Evolutionary conservation across 2,329 filamentous ascomycete species (phyloP), one percentile per base, ranked within the genome.

Genomic region (Stromatinia cepivora): DNA sequence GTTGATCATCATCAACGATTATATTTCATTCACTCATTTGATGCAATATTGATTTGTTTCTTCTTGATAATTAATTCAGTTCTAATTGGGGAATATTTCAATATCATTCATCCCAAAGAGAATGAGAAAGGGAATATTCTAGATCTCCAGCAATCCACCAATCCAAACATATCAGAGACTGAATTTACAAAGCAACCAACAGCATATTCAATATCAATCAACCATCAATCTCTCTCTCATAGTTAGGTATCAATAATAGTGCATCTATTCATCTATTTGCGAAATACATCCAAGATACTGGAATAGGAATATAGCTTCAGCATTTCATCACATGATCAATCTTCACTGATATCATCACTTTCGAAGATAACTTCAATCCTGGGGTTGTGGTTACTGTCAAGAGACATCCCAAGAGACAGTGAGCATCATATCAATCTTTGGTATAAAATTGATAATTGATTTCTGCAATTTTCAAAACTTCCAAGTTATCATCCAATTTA

Each of bases 321-420:
- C 22, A 63, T 20, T 13, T 52, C 6, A 42, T 64, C 48, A 64
- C 46, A 64, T 64, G 61, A 52, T 42, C 6, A 28, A 34, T 28
- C 31, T 22, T 22, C 46, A 42, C 17, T 52, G 45, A 20, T 50
- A 13, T 17, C 20, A 22, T 39, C 46, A 52, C 58, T n/a, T 31
- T 9, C 10, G 13, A 5, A 4, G 8, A n/a, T 9, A 36, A 2
- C 25, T 59, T 28, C 22, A 15, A 10, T 50, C 13, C 36, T 15
- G 0, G 25, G 8, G 28, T n/a, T 25, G 31, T 50, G 15, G 28
- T 36, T 17, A 25, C 22, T 3, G 25, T 36, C 45, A 25, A 36
- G 10, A 36, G 34, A 52, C 4, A 63, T n/a, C 34, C 11, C 2
- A 11, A 50, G 10, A 36, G 46, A 17, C 22, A 28, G 9, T 22